Evolutionary conservation across 2,329 filamentous ascomycete genomes (phyloP).

Genomic region (Monilinia polystroma): DNA sequence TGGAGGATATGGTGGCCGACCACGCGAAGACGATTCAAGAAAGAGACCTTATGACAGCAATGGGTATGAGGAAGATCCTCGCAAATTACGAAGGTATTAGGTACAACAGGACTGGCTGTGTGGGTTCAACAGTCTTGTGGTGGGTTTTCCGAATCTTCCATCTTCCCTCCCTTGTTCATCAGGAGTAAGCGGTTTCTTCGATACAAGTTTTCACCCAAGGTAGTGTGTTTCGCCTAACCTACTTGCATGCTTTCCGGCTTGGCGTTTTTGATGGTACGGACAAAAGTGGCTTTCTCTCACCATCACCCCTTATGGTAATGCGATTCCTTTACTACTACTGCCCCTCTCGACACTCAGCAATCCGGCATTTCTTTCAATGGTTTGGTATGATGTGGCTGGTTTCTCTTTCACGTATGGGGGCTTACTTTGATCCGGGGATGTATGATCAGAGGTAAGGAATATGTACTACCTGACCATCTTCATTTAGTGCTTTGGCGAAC

Average conservation of each 20-base stretch:
- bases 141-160: constrained; percentile 49
- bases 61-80: constrained; percentile 77
- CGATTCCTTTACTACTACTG: constrained; percentile 23
- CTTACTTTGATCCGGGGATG: constrained; percentile 42
- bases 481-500: constrained; percentile 27
- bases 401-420: constrained; percentile 24
- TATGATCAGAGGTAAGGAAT: constrained; percentile 57
- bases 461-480: constrained; percentile 37
- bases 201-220: constrained; percentile 37
- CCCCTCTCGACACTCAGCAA: constrained; percentile 23
- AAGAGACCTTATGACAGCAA: constrained; percentile 60
- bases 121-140: constrained; percentile 43
- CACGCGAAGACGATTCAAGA: constrained; percentile 53
- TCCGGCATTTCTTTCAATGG: constrained; percentile 3
- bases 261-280: constrained; percentile 20
- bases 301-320: constrained; percentile 31
- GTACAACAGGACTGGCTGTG: constrained; percentile 38
- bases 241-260: constrained; percentile 27
- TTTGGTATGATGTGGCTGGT: constrained; percentile 23
- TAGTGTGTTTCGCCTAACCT: constrained; percentile 37
- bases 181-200: constrained; percentile 43
- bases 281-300: constrained; percentile 15
- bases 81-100: constrained; percentile 64
- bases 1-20: constrained; percentile 51
- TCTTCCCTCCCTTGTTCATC: constrained; percentile 41